Evolutionary conservation across 2,329 filamentous ascomycete species (phyloP).

Genomic region (Aureobasidium lini): DNA sequence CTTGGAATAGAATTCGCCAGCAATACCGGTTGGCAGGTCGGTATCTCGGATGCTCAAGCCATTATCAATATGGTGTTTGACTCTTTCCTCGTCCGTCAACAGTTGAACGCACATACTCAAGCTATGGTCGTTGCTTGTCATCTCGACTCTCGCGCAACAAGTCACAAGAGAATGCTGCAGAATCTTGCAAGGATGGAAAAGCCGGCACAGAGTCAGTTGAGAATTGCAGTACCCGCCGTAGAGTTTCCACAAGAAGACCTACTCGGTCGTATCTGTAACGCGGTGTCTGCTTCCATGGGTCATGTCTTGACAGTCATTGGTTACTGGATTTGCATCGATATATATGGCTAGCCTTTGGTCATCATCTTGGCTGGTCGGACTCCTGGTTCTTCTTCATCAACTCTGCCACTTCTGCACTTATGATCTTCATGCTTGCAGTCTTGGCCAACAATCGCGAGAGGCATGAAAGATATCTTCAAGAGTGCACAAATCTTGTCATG

Average conservation of each 20-base stretch:
- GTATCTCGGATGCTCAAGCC: background rate
- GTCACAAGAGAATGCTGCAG: background rate
- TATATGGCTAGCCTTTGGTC: background rate
- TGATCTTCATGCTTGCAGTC: background rate
- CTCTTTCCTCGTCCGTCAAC: background rate
- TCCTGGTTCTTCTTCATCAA: constrained; percentile 1
- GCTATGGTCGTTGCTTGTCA: background rate
- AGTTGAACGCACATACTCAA: background rate
- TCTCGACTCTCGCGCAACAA: background rate
- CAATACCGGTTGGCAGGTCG: background rate
- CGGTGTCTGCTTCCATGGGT: background rate
- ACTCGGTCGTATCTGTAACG: background rate
- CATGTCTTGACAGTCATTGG: background rate
- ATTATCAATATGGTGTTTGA: constrained; percentile 1
- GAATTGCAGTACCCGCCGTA: too few species aligned
- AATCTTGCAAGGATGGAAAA: background rate
- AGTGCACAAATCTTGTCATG: background rate
- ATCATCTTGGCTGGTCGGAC: background rate
- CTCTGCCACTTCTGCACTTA: background rate
- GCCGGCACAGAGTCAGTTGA: background rate
- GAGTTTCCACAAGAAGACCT: background rate
- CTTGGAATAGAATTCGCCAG: background rate
- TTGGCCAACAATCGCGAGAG: background rate
- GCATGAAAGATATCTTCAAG: background rate
- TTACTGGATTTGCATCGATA: background rate